phyloP scores from a whole-genome alignment of 2,329 filamentous ascomycete species.

The Cladorrhinum sp. region DNA sequence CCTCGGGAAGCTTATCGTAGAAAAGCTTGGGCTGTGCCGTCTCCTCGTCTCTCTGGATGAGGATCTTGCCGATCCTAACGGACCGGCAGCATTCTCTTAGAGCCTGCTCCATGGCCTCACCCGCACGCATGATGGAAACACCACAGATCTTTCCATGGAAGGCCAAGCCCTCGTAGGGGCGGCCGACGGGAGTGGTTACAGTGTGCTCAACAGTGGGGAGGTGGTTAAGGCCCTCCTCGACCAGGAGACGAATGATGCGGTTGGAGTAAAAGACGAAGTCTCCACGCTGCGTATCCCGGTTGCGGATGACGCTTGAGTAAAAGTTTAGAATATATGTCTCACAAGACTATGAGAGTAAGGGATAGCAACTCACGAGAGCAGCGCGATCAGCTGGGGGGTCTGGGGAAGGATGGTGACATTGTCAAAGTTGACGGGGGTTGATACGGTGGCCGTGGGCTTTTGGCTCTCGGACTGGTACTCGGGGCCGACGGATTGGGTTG shows the following conservation, averaged over 20 bases:
- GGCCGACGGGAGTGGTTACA: slow-evolving; percentile 87
- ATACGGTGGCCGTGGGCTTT: slow-evolving; percentile 86
- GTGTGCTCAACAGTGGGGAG: slow-evolving; percentile 85
- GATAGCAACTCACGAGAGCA: slow-evolving; percentile 77
- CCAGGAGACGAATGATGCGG: slow-evolving; percentile 90
- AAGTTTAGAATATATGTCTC: slow-evolving; percentile 15
- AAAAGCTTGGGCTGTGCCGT: slow-evolving; percentile 89
- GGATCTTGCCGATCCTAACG: slow-evolving; percentile 96
- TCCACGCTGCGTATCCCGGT: slow-evolving; percentile 82
- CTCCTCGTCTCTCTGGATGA: slow-evolving; percentile 97
- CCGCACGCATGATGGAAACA: slow-evolving; percentile 96
- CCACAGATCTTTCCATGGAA: slow-evolving; percentile 99
- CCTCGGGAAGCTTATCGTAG: slow-evolving; percentile 94
- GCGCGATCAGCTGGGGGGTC: slow-evolving; percentile 93
- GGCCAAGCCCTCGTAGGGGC: slow-evolving; percentile 82
- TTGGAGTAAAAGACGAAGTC: slow-evolving; percentile 99
- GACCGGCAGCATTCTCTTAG: slow-evolving; percentile 93
- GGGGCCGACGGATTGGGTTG: slow-evolving; percentile 70
- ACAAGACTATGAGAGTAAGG: not conserved
- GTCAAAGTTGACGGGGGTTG: slow-evolving; percentile 72
- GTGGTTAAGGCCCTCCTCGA: slow-evolving; percentile 96
- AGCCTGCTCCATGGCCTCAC: slow-evolving; percentile 98
- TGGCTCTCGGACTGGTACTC: slow-evolving; percentile 72
- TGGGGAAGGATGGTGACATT: slow-evolving; percentile 90
- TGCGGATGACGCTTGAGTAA: slow-evolving; percentile 78